Conservation (phyloP, 129 eudicot genomes). For the Saposhnikovia divaricata region DNA sequence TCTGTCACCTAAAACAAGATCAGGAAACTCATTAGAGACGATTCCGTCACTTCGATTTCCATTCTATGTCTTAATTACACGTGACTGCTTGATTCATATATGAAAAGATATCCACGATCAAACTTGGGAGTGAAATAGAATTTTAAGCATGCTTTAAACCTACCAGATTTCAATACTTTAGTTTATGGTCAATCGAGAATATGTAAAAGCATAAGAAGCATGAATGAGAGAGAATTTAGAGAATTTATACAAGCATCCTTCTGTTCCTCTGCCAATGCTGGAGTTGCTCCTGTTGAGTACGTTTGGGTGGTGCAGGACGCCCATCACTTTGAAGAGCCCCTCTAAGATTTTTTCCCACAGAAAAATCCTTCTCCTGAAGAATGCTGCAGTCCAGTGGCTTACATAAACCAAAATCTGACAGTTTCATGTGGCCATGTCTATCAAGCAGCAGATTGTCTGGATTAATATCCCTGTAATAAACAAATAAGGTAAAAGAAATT, state of each 20-base stretch:
- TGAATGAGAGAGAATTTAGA: too few species aligned
- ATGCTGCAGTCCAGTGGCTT: conserved; percentile 84
- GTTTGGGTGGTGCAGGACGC: conserved; percentile 76
- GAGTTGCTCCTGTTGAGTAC: conserved; percentile 94
- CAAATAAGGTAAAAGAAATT: not conserved
- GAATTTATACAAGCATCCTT: conserved; percentile 86
- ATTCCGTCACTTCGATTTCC: too few species aligned
- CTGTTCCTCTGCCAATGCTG: conserved; percentile 98
- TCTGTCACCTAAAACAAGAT: too few species aligned
- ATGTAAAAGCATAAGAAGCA: too few species aligned
- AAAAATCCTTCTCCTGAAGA: conserved; percentile 88
- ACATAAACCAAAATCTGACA: conserved; percentile 96
- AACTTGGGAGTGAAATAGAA: too few species aligned
- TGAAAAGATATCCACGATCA: too few species aligned
- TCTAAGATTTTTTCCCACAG: conserved; percentile 59
- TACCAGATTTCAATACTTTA: too few species aligned
- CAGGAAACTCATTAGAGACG: too few species aligned
- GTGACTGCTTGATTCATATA: too few species aligned
- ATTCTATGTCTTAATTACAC: too few species aligned
- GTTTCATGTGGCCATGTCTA: conserved; percentile 86
- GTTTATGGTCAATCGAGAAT: too few species aligned
- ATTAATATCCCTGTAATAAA: conserved; percentile 81
- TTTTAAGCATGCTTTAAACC: too few species aligned
- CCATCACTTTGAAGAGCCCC: conserved; percentile 98
- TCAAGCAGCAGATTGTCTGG: conserved; percentile 96